Conservation (phyloP, 208 protist species). For the Histomonas meleagridis region DNA sequence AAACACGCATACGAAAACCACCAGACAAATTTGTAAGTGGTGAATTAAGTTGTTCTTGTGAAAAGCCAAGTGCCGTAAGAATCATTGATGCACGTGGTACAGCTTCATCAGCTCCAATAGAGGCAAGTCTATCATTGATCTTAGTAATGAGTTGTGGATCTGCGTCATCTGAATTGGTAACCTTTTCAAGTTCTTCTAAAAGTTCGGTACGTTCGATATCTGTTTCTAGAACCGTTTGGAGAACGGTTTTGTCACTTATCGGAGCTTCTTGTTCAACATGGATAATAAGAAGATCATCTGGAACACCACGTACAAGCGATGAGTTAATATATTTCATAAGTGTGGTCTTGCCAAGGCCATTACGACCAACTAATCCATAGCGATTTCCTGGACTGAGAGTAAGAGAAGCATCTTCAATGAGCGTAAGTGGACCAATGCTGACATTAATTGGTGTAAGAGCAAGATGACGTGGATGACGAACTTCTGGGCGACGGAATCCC, state of each 20-base stretch:
- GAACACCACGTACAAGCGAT: not conserved
- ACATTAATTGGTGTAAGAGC: not conserved
- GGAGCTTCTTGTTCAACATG: constrained; percentile 35
- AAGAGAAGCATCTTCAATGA: not conserved
- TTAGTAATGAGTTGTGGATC: not conserved
- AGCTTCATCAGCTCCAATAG: not conserved
- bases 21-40: constrained; percentile 39
- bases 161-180: not conserved
- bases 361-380: constrained; percentile 16
- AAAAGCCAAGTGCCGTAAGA: not conserved
- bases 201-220: constrained; percentile 27
- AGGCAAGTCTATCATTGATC: not conserved
- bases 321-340: constrained; percentile 15
- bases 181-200: not conserved
- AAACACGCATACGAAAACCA: constrained; percentile 48
- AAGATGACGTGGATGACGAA: not conserved
- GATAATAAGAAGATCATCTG: not conserved
- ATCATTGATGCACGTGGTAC: not conserved
- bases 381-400: not conserved
- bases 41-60: not conserved
- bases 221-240: not conserved
- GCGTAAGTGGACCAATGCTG: not conserved
- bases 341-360: constrained; percentile 34
- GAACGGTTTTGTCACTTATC: not conserved
- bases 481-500: not conserved